Conservation (phyloP, 768 basidiomycete genomes). For the Galerina marginata region DNA sequence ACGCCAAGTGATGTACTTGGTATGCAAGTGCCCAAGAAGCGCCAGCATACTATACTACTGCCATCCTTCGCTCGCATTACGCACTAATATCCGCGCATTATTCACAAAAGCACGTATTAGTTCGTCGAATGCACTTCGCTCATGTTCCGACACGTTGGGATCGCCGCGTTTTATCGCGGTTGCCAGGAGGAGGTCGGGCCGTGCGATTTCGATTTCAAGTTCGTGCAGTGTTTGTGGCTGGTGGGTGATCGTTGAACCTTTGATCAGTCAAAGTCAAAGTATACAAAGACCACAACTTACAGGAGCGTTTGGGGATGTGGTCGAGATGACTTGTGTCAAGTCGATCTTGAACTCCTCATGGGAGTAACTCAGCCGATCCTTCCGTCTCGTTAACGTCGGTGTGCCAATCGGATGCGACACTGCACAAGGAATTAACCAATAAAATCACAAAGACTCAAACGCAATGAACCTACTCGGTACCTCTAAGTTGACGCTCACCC, state of each 20-base stretch:
- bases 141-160: conserved; percentile 60
- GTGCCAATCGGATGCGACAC: conserved; percentile 73
- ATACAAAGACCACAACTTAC: conserved; percentile 42
- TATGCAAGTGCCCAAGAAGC: background rate
- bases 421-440: conserved; percentile 29
- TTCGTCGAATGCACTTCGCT: conserved; percentile 84
- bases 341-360: conserved; percentile 95
- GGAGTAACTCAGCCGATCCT: conserved; percentile 90
- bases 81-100: conserved; percentile 86
- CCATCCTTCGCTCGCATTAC: conserved; percentile 55
- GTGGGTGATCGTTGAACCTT: conserved; percentile 1
- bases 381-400: conserved; percentile 67
- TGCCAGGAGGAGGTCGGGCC: conserved; percentile 71
- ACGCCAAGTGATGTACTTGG: background rate
- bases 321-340: conserved; percentile 87
- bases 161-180: conserved; percentile 75
- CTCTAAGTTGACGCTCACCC: conserved; percentile 93
- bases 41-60: background rate
- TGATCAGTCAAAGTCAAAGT: background rate
- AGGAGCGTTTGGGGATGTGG: conserved; percentile 47
- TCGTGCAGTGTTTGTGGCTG: conserved; percentile 78
- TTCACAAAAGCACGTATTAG: conserved; percentile 92
- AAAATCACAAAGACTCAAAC: background rate
- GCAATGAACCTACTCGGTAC: conserved; percentile 66
- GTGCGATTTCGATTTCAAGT: conserved; percentile 86